Conservation (phyloP, 345 rosid species). For the Toxicodendron radicans region DNA sequence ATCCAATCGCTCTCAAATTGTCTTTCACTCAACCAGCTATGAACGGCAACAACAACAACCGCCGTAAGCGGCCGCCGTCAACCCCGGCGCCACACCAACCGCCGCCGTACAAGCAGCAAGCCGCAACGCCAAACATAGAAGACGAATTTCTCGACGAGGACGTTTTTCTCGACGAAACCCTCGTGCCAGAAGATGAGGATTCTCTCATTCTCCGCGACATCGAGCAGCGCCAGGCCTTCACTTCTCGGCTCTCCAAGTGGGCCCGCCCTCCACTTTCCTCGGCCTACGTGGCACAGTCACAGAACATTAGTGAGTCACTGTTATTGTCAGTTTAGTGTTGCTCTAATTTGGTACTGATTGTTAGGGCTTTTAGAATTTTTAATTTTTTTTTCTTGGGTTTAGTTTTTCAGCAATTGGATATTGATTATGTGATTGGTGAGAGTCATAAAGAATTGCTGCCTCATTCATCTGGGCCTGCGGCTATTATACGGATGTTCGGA, state of each 20-base stretch:
- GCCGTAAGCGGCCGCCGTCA: conserved; percentile 34
- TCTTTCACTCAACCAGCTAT: conserved; percentile 16
- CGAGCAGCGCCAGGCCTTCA: conserved; percentile 69
- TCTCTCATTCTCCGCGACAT: conserved; percentile 66
- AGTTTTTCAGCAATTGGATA: conserved; percentile 96
- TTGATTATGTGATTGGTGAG: conserved; percentile 78
- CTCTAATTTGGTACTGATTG: not conserved
- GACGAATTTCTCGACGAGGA: conserved; percentile 91
- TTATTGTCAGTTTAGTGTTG: not conserved
- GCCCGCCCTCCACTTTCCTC: conserved; percentile 70
- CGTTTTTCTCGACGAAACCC: conserved; percentile 77
- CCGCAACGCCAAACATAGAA: conserved; percentile 35
- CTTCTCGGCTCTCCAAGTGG: conserved; percentile 70
- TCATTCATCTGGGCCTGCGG: conserved; percentile 73
- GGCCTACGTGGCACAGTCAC: conserved; percentile 51
- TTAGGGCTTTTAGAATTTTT: conserved; percentile 18
- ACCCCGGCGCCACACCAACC: conserved; percentile 30
- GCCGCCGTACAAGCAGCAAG: conserved; percentile 55
- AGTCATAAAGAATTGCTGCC: conserved; percentile 57
- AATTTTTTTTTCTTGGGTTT: not conserved
- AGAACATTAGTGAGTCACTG: conserved; percentile 51
- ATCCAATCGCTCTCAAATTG: not conserved
- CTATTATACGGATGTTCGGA: conserved; percentile 82
- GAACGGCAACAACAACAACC: conserved; percentile 35
- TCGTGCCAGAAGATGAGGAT: conserved; percentile 61